Evolutionary conservation across 2,329 filamentous ascomycete species (phyloP).

Genomic region (Nigrospora sphaerica): DNA sequence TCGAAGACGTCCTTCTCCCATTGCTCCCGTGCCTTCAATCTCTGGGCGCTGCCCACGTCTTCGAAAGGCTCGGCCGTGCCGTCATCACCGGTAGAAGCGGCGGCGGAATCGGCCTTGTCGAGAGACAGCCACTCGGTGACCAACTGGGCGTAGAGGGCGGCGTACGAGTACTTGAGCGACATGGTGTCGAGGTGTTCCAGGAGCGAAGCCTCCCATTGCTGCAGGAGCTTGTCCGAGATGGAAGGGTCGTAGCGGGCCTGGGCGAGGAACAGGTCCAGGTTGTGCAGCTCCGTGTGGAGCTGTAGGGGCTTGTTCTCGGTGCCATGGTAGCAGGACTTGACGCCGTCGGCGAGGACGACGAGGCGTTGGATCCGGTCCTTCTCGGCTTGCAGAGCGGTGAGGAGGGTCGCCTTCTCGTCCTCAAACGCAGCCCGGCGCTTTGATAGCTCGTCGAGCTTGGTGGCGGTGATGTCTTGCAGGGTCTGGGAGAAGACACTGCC

Average conservation of each 20-base stretch:
- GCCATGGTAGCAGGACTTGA: slow-evolving; percentile 28
- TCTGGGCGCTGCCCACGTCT: slow-evolving; percentile 30
- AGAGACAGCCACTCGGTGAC: slow-evolving; percentile 39
- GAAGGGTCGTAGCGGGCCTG: slow-evolving; percentile 34
- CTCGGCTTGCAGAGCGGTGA: slow-evolving; percentile 18
- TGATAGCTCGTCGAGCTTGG: slow-evolving; percentile 34
- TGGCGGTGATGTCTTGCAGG: slow-evolving; percentile 33
- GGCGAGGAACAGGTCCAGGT: slow-evolving; percentile 30
- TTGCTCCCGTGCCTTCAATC: slow-evolving; percentile 29
- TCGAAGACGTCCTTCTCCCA: slow-evolving; percentile 40
- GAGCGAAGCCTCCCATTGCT: slow-evolving; percentile 26
- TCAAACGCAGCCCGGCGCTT: slow-evolving; percentile 31
- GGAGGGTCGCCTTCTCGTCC: slow-evolving; percentile 19
- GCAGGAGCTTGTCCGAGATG: slow-evolving; percentile 24
- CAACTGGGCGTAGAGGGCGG: slow-evolving; percentile 35
- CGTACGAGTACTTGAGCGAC: slow-evolving; percentile 34
- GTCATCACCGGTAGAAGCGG: slow-evolving; percentile 7
- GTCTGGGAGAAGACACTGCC: slow-evolving; percentile 34
- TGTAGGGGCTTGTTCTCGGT: slow-evolving; percentile 17
- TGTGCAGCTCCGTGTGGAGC: slow-evolving; percentile 26
- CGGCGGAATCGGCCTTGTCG: slow-evolving; percentile 12
- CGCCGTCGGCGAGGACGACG: slow-evolving; percentile 21
- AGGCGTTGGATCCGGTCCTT: slow-evolving; percentile 21
- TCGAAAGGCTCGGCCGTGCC: slow-evolving; percentile 31
- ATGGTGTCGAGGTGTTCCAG: slow-evolving; percentile 30